Conservation (phyloP, 2,329 filamentous ascomycete species). For the Neoscytalidium dimidiatum region DNA sequence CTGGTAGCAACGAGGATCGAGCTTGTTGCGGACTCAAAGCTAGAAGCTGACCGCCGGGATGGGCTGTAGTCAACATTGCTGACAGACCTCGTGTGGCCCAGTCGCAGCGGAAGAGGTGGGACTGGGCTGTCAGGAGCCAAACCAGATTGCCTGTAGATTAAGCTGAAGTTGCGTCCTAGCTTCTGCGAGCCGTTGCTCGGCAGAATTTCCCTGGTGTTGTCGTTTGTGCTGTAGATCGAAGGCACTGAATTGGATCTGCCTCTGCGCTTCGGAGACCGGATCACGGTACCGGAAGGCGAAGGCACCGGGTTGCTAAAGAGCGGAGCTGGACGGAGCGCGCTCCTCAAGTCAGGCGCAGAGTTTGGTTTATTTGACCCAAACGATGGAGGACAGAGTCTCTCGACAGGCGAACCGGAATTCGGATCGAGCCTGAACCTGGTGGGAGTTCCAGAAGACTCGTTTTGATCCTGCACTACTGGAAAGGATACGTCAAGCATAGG, state of each 20-base stretch:
- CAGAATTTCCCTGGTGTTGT: constrained; percentile 21
- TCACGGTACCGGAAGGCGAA: background rate
- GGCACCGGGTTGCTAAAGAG: background rate
- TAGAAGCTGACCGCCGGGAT: constrained; percentile 42
- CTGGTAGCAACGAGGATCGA: constrained; percentile 42
- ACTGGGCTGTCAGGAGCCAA: constrained; percentile 44
- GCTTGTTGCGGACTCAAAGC: constrained; percentile 42
- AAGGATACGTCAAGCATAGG: constrained; percentile 3
- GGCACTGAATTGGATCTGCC: constrained; percentile 17
- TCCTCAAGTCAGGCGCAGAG: constrained; percentile 11
- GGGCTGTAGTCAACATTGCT: constrained; percentile 33
- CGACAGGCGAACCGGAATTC: background rate
- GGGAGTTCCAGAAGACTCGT: background rate
- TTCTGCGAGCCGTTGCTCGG: constrained; percentile 18
- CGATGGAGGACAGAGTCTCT: background rate
- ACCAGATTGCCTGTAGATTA: constrained; percentile 27
- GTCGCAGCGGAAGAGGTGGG: constrained; percentile 44
- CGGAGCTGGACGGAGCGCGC: background rate
- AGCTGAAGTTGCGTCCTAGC: constrained; percentile 26
- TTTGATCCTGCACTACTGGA: background rate
- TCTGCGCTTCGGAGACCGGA: constrained; percentile 9
- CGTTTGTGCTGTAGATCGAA: constrained; percentile 1
- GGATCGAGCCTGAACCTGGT: background rate
- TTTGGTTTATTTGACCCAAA: constrained; percentile 1
- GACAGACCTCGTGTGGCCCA: constrained; percentile 26